Evolutionary conservation across 2,329 filamentous ascomycete species (phyloP).

Genomic region (Phaeosphaeriaceae sp.): DNA sequence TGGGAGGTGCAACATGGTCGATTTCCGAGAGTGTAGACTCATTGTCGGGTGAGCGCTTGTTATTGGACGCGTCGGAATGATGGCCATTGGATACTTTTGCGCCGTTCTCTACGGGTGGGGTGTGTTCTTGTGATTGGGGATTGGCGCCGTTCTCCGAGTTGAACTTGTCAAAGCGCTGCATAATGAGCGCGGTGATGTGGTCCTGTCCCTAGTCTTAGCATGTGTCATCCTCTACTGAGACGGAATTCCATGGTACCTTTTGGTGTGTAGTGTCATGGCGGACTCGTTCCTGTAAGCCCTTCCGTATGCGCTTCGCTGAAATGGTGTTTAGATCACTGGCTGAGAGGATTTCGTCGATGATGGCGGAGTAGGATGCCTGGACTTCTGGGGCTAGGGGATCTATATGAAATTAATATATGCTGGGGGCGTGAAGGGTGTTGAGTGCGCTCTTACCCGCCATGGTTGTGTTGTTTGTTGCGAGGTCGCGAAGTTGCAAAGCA

Average conservation of each 20-base stretch:
- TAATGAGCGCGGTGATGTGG: conserved; percentile 55
- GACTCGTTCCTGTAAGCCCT: conserved; percentile 65
- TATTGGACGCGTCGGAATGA: conserved; percentile 34
- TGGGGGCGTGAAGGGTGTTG: conserved; percentile 5
- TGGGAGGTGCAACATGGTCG: conserved; percentile 50
- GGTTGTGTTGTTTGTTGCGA: conserved; percentile 16
- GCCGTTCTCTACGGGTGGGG: conserved; percentile 48
- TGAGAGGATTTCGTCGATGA: conserved; percentile 68
- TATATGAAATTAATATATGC: conserved; percentile 22
- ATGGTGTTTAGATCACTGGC: conserved; percentile 68
- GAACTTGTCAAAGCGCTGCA: conserved; percentile 58
- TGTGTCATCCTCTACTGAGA: conserved; percentile 3
- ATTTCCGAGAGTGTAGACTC: conserved; percentile 52
- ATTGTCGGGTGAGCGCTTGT: conserved; percentile 53
- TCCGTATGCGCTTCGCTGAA: conserved; percentile 69
- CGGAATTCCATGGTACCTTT: conserved; percentile 57
- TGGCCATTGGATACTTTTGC: conserved; percentile 27
- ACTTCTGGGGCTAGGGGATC: conserved; percentile 54
- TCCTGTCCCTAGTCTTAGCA: conserved; percentile 43
- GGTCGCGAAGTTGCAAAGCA: conserved; percentile 3
- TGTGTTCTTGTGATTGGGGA: conserved; percentile 41
- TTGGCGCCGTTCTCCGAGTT: conserved; percentile 44
- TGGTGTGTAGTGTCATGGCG: conserved; percentile 67
- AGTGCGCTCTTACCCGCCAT: conserved; percentile 38
- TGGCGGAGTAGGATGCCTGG: conserved; percentile 59